Percentiles rank a stretch among this genome's conserved stretches.
phyloP scores from a whole-genome alignment of 805 yeast species.

The Candida incommunis region DNA sequence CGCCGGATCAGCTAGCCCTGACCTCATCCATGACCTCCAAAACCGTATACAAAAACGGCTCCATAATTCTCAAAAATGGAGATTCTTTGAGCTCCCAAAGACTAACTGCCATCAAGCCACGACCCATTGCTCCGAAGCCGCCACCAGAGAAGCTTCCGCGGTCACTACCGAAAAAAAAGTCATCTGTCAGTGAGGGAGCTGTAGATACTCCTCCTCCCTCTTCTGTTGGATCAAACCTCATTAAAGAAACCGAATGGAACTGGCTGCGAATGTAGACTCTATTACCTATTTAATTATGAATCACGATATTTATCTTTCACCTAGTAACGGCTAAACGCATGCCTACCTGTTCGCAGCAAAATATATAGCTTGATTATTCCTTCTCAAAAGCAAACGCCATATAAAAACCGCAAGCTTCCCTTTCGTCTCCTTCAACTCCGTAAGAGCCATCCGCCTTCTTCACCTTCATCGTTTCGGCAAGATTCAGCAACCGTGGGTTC shows the following conservation, averaged over 20 bases:
- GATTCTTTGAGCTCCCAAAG: neutral
- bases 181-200: neutral
- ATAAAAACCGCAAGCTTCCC: conserved; percentile 79
- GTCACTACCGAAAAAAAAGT: neutral
- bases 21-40: neutral
- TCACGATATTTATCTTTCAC: neutral
- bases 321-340: no score
- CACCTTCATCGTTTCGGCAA: conserved; percentile 28
- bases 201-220: neutral
- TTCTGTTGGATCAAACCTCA: neutral
- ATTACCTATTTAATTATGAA: neutral
- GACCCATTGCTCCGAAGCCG: neutral
- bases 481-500: conserved; percentile 13
- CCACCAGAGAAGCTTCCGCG: neutral
- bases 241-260: conserved; percentile 1
- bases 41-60: neutral
- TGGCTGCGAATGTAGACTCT: neutral
- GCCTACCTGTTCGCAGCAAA: no score
- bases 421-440: conserved; percentile 81
- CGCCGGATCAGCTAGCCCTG: conserved; percentile 1
- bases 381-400: conserved; percentile 62
- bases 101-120: neutral
- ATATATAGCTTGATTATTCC: conserved; percentile 2
- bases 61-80: neutral
- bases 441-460: conserved; percentile 63